A percentile compares a stretch with the other conserved stretches of the same genome.
Conservation (phyloP, 2,329 filamentous ascomycete genomes). For the Rosellinia necatrix region DNA sequence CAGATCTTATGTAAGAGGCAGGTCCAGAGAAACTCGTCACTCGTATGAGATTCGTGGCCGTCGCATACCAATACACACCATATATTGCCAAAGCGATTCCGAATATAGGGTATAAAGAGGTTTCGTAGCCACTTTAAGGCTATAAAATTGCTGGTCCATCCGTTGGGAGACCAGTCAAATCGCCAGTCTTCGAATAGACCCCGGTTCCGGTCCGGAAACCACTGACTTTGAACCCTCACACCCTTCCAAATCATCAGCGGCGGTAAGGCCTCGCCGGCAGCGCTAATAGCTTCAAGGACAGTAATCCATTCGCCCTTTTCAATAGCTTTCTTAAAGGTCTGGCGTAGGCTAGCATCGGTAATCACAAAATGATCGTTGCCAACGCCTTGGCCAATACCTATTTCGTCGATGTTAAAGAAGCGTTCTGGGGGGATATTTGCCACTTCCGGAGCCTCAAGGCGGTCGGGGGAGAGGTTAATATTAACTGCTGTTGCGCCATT, state of each 20-base stretch:
- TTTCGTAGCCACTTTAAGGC: not conserved
- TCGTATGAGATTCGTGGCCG: slow-evolving; percentile 11
- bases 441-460: not conserved
- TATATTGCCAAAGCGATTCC: not conserved
- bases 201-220: not conserved
- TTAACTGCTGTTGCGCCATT: not conserved
- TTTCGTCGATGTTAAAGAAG: slow-evolving; percentile 13
- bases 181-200: not conserved
- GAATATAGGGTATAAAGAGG: slow-evolving; percentile 7
- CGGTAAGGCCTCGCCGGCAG: not conserved
- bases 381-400: slow-evolving; percentile 10
- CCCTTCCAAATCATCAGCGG: not conserved
- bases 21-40: too few species aligned
- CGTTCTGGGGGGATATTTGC: slow-evolving; percentile 8
- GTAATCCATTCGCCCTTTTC: slow-evolving; percentile 5
- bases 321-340: not conserved
- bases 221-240: slow-evolving; percentile 2
- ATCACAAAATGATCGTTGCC: not conserved
- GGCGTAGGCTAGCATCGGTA: not conserved
- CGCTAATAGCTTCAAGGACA: not conserved
- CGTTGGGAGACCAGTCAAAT: not conserved
- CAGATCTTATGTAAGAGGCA: too few species aligned
- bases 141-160: not conserved
- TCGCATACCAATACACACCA: slow-evolving; percentile 7
- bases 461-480: slow-evolving; percentile 2